Evolutionary conservation across 202 grass and related monocot genomes (phyloP).

Genomic region (Setaria viridis): DNA sequence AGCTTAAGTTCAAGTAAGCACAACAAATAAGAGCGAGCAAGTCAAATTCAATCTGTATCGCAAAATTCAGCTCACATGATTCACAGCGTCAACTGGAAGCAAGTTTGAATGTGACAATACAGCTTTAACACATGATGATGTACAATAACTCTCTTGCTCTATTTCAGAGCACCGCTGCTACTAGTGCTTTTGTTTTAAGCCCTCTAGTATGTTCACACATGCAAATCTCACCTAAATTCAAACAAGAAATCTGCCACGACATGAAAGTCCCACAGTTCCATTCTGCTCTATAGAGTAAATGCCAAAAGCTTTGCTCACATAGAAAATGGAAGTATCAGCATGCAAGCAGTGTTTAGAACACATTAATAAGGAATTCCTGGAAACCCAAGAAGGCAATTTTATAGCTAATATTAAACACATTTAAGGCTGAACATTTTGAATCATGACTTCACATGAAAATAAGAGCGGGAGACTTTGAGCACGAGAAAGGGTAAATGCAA

Average conservation of each 20-base stretch:
- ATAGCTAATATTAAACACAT: neutral
- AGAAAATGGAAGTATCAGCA: conserved; percentile 1
- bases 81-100: neutral
- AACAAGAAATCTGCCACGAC: neutral
- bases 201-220: neutral
- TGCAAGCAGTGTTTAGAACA: neutral
- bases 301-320: conserved; percentile 29
- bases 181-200: neutral
- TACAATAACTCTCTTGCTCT: conserved; percentile 1
- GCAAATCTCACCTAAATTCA: neutral
- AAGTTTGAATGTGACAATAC: neutral
- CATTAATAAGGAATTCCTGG: neutral
- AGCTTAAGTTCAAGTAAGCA: neutral
- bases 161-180: neutral
- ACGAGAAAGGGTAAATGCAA: conserved; percentile 11
- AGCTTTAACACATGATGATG: neutral
- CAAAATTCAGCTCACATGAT: neutral
- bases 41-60: neutral
- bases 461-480: neutral
- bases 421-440: conserved; percentile 6
- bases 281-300: neutral
- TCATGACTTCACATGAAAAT: neutral
- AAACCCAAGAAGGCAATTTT: neutral
- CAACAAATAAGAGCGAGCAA: neutral
- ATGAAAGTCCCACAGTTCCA: neutral